A percentile compares a stretch with the other conserved stretches of the same genome.
Evolutionary conservation across 2,329 filamentous ascomycete species (phyloP).

Genomic region (Cercospora zeae-maydis): DNA sequence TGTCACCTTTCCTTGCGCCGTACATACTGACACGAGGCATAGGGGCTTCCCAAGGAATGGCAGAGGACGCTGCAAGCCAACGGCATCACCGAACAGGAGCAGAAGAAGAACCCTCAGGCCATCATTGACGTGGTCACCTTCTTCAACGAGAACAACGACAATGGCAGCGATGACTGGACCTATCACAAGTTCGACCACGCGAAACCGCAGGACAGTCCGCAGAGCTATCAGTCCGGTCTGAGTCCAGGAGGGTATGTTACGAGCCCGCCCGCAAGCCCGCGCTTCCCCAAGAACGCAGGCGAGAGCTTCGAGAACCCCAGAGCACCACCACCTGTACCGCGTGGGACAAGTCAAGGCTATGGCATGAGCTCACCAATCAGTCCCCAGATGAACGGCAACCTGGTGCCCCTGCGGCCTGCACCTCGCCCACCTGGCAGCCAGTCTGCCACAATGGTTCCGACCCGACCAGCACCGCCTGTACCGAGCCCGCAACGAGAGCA

Average conservation of each 20-base stretch:
- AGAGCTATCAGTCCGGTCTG: constrained; percentile 27
- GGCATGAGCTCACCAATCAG: constrained; percentile 46
- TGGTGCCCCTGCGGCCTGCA: constrained; percentile 74
- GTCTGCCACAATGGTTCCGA: constrained; percentile 46
- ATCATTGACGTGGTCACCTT: constrained; percentile 95
- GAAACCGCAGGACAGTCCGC: constrained; percentile 52
- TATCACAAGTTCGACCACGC: constrained; percentile 96
- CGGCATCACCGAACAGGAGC: constrained; percentile 92
- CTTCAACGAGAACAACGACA: constrained; percentile 89
- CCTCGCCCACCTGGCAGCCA: constrained; percentile 68
- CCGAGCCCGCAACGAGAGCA: constrained; percentile 45
- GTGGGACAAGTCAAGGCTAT: constrained; percentile 36
- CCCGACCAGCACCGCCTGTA: constrained; percentile 38
- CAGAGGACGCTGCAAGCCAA: constrained; percentile 92
- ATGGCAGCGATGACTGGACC: constrained; percentile 75
- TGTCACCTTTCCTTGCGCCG: constrained; percentile 7
- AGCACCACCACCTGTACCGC: constrained; percentile 82
- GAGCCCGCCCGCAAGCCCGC: constrained; percentile 77
- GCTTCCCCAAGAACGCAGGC: constrained; percentile 84
- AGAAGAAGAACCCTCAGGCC: constrained; percentile 91
- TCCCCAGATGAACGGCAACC: constrained; percentile 49
- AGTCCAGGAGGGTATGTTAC: constrained; percentile 51
- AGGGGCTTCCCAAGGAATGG: constrained; percentile 95
- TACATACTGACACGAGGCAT: not conserved
- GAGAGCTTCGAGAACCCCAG: constrained; percentile 97